Evolutionary conservation across 495 filamentous ascomycete genomes (phyloP), one percentile per base, ranked within the genome.

Genomic region (Letharia columbiana): DNA sequence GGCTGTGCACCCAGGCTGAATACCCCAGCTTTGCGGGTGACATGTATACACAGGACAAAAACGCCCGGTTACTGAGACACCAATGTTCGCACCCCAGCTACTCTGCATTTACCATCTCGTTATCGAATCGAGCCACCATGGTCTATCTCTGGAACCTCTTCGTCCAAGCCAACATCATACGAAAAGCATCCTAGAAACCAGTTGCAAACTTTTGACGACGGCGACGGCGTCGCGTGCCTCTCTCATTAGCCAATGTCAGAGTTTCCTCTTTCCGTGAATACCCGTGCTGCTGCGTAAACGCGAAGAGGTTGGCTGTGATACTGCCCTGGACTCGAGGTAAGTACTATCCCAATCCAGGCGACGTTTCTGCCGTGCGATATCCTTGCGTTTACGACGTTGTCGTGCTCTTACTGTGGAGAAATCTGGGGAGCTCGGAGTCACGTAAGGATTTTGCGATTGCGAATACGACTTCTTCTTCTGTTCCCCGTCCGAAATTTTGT

Each of bases 391-490:
- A 31, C 49, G 49, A 52, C 49, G 49, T 11, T 28, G 49, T 28
- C 49, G n/a, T 28, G 49, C 49, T 52, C 49, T 52, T 28, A 52
- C 23, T 28, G 47, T 50, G 47, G 47, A 50, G 18, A 23, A n/a
- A 10, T 50, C 8, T n/a, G 47, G 47, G 47, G 47, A 50, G 47
- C 47, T 50, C 20, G 47, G 47, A 10, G 47, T 50, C 20, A 23
- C 47, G 47, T 50, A 50, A 50, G 47, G 18, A 50, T 50, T 50
- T 50, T 50, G 50, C 50, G 50, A 54, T 31, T 54, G 50, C 50
- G 50, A 17, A 33, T 54, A 54, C 9, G 50, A 54, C 50, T 54
- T 54, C 50, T 54, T 54, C 50, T 54, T 54, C 50, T 54, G 50
- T 54, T 54, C 50, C 28, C 28, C 28, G 6, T 56, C 52, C 13